These are phyloP conservation scores for Dendrobium officinale DNA, from an alignment of 106 monocot species.

Conservation along the genomic window DNA sequence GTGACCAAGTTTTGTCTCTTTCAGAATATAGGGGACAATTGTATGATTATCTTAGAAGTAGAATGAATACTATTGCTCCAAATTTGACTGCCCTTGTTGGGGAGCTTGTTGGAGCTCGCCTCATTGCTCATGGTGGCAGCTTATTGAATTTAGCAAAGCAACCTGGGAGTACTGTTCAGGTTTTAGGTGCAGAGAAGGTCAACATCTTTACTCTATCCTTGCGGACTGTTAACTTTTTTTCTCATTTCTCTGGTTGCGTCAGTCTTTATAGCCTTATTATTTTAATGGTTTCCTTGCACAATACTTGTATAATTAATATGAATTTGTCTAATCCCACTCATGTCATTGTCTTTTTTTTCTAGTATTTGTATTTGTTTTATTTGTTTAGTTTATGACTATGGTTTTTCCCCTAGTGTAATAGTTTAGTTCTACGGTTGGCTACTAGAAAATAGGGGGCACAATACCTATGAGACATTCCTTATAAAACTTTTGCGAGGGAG, in stretches of 20 bases:
- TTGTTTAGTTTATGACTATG: neutral
- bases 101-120: conserved; percentile 93
- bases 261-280: neutral
- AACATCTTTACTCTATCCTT: neutral
- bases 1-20: conserved; percentile 89
- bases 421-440: no score
- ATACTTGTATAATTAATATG: neutral
- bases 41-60: conserved; percentile 74
- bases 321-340: neutral
- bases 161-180: conserved; percentile 96
- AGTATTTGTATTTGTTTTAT: neutral
- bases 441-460: no score
- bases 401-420: no score
- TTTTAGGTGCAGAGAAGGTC: conserved; percentile 99
- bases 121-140: conserved; percentile 97
- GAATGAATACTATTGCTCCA: conserved; percentile 95
- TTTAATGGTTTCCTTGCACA: neutral
- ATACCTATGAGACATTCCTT: no score
- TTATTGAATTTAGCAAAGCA: conserved; percentile 91
- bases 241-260: neutral
- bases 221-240: neutral
- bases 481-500: no score
- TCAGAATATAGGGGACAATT: conserved; percentile 81
- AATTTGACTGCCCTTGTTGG: conserved; percentile 94
- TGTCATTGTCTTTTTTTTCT: neutral